Evolutionary conservation across 306 rosid species (phyloP), one percentile per base, ranked within the genome.

Genomic region (Lathyrus oleraceus): DNA sequence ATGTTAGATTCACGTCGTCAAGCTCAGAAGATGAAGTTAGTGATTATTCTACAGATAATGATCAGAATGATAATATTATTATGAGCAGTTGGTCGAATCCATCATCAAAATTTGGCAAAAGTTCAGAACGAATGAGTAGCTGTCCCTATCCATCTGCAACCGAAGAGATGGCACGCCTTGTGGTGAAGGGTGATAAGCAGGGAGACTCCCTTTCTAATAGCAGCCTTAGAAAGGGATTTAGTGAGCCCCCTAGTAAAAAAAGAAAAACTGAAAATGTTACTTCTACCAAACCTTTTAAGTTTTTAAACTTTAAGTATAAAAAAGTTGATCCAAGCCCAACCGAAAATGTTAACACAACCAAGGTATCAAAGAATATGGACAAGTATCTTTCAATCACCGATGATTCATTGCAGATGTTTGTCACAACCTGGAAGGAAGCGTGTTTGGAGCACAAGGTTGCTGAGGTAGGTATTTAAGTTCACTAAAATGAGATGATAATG

Each of bases 61-160:
- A 80, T 40, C 73, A 57, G 69, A 71, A 65, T 77, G 52, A 71
- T 71, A 75, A 69, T 59, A 66, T 65, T 49, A 65, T 48, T 57
- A 60, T 12, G 14, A 83, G 69, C 4, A 65, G 58, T 54, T 79
- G 60, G 30, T 53, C 71, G 74, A 81, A 68, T 13, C n/a, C 84
- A 35, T 79, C 83, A 16, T 61, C 83, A 49, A 78, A 84, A 59
- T 69, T 67, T 45, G 79, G 71, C 67, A 76, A 58, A 81, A 78
- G 68, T 77, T 71, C 86, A 15, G 91, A 88, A 68, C 84, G 86
- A 72, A 77, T 69, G 48, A 87, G 94, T 74, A 82, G 83, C 74
- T 94, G 98, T 67, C 98, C 98, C 70, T 94, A 94, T 73, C 97
- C 91, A 27, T 90, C 96, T 70, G 91, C 86, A 51, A 65, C 60